Percentiles rank a stretch among this genome's conserved stretches.
Evolutionary conservation across 2,329 filamentous ascomycete species (phyloP).

Genomic region (Paecilomyces niveus): DNA sequence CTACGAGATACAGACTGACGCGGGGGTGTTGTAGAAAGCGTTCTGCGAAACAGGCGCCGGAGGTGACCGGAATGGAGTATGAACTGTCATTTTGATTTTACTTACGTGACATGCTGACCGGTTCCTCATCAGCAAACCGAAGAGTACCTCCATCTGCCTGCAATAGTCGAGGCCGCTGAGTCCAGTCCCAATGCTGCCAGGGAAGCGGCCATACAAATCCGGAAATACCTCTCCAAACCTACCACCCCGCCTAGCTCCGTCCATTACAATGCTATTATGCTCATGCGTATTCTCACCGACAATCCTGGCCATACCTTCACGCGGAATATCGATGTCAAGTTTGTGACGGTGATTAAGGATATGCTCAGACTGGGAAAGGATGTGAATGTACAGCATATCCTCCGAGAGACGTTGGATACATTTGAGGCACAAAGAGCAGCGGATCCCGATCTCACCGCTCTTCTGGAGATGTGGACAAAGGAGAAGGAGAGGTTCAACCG

Average conservation of each 20-base stretch:
- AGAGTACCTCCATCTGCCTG: conserved; percentile 85
- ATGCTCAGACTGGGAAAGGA: conserved; percentile 66
- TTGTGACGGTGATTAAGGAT: conserved; percentile 67
- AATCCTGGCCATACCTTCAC: conserved; percentile 90
- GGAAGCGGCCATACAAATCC: conserved; percentile 72
- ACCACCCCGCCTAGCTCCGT: conserved; percentile 58
- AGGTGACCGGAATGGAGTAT: conserved; percentile 47
- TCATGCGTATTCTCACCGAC: conserved; percentile 82
- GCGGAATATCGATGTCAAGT: conserved; percentile 80
- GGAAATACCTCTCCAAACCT: conserved; percentile 72
- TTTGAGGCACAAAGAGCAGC: conserved; percentile 65
- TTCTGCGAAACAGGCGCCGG: conserved; percentile 70
- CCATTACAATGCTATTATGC: conserved; percentile 96
- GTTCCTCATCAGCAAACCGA: conserved; percentile 47
- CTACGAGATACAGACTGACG: conserved; percentile 1
- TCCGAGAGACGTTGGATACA: conserved; percentile 77
- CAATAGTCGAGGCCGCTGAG: conserved; percentile 91
- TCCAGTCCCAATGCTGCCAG: conserved; percentile 80
- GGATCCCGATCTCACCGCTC: conserved; percentile 64
- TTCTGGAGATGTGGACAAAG: conserved; percentile 82
- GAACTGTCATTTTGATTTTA: conserved; percentile 2
- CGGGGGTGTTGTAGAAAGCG: conserved; percentile 48
- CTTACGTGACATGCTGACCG: not conserved
- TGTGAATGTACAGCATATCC: conserved; percentile 70
- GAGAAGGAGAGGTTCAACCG: conserved; percentile 64